Percentiles rank a stretch among this genome's conserved stretches.
These are phyloP conservation scores for Amanita rimosa DNA, from an alignment of 768 basidiomycete species.

Conservation along the genomic window DNA sequence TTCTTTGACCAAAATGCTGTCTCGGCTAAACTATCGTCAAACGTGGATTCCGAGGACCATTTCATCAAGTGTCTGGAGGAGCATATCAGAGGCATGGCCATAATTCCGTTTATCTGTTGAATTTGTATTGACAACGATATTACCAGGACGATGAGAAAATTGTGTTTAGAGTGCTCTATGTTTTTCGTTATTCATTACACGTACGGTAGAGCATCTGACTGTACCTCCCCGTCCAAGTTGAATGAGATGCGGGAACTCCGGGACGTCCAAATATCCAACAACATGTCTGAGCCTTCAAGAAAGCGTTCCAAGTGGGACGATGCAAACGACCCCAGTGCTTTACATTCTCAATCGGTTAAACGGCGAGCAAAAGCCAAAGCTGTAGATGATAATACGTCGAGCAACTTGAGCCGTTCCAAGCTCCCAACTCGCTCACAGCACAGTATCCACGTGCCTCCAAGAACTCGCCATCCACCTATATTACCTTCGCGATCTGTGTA, in stretches of 20 bases:
- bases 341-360: slow-evolving; percentile 26
- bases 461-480: slow-evolving; percentile 70
- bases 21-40: slow-evolving; percentile 24
- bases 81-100: slow-evolving; percentile 21
- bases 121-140: background rate
- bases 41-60: slow-evolving; percentile 41
- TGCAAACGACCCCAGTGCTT: slow-evolving; percentile 22
- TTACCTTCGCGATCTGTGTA: slow-evolving; percentile 88
- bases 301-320: slow-evolving; percentile 77
- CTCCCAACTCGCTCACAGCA: slow-evolving; percentile 20
- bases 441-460: slow-evolving; percentile 65
- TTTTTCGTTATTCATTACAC: background rate
- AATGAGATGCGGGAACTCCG: too few relatives aligned
- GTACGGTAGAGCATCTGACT: too few relatives aligned
- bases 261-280: slow-evolving; percentile 11
- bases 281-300: slow-evolving; percentile 36
- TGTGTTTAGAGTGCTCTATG: background rate
- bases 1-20: slow-evolving; percentile 30
- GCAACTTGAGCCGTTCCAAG: slow-evolving; percentile 4
- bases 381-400: slow-evolving; percentile 12
- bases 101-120: background rate
- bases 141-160: background rate
- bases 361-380: slow-evolving; percentile 41
- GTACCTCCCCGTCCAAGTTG: too few relatives aligned
- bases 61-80: slow-evolving; percentile 62